phyloP scores from a whole-genome alignment of 495 filamentous ascomycete genomes.

The Daldinia caldariorum region DNA sequence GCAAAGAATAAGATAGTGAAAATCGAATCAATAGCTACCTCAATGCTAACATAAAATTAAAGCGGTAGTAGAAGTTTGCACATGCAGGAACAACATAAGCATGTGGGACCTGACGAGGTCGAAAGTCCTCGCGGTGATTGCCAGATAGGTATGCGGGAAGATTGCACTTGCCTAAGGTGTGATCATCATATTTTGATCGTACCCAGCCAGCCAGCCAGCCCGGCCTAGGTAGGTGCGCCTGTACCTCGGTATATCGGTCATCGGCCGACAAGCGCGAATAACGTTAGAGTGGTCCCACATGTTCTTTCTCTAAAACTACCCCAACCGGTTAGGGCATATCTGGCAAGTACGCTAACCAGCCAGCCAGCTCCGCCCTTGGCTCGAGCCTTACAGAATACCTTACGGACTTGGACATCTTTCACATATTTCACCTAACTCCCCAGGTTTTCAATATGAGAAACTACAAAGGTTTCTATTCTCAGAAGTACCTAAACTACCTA shows the following conservation, averaged over 20 bases:
- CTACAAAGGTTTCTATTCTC: too few relatives aligned
- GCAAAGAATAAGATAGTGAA: constrained; percentile 7
- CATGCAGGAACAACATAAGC: constrained; percentile 40
- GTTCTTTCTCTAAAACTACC: not conserved
- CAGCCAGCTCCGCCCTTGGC: not conserved
- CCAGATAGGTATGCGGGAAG: constrained; percentile 39
- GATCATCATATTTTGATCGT: constrained; percentile 9
- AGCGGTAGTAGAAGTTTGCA: constrained; percentile 21
- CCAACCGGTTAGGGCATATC: not conserved
- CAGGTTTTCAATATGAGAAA: too few relatives aligned
- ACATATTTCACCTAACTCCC: too few relatives aligned
- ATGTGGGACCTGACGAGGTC: constrained; percentile 43
- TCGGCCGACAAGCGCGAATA: constrained; percentile 13
- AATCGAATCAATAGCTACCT: constrained; percentile 12
- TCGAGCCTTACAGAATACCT: too few relatives aligned
- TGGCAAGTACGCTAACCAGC: not conserved
- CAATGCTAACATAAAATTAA: constrained; percentile 32
- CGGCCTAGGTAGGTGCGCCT: constrained; percentile 8
- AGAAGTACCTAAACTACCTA: too few relatives aligned
- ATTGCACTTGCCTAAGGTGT: constrained; percentile 21
- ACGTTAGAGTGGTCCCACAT: constrained; percentile 28
- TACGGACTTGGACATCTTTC: too few relatives aligned
- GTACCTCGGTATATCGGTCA: constrained; percentile 43
- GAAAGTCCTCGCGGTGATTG: constrained; percentile 22
- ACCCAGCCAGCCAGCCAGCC: not conserved